Evolutionary conservation across 148 eudicot genomes (phyloP), one percentile per base, ranked within the genome.

Genomic region (Pouteria glomerata): DNA sequence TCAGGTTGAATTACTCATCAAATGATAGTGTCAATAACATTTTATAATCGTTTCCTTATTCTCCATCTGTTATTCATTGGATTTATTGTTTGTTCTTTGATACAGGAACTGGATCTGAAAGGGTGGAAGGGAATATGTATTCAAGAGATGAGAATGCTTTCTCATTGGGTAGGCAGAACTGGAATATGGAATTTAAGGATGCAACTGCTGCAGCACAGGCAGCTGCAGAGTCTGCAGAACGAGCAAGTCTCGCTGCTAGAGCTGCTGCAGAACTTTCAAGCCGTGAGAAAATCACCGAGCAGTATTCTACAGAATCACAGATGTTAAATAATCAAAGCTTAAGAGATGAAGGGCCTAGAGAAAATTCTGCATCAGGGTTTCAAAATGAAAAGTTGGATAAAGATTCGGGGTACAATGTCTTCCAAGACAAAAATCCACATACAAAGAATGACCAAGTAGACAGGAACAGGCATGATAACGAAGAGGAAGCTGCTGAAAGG

Each of bases 191-290:
- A 73, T 95, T 88, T 57, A 89, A 85, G 80, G 97, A 91, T 84
- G 99, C 97, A 70, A 74, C 89, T 19, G 84, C 91, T 72, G 99
- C 99, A 67, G 99, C 99, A 62, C 85, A 86, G 67, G 99, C 99
- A 69, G 99, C 99, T 77, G 99, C 99, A 37, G 94, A 86, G 83
- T 84, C 97, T 69, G 99, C 99, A 65, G 99, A 91, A 82, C 82
- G 71, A 68, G 99, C 99, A 63, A 90, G 93, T 80, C 77, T 82
- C 82, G 99, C 99, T 78, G 99, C 99, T 53, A 84, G 92, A 88
- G 99, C 99, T 76, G 99, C 99, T 62, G 99, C 96, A 19, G 90
- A 85, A 78, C 80, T 91, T 75, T 76, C 99, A 44, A 86, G 76
- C 6, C 83, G 66, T 45, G 84, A 69, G 69, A 69, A 73, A 47